These are phyloP conservation scores for Dictyostelium firmibasis DNA, from an alignment of 78 protist species.

Conservation along the genomic window DNA sequence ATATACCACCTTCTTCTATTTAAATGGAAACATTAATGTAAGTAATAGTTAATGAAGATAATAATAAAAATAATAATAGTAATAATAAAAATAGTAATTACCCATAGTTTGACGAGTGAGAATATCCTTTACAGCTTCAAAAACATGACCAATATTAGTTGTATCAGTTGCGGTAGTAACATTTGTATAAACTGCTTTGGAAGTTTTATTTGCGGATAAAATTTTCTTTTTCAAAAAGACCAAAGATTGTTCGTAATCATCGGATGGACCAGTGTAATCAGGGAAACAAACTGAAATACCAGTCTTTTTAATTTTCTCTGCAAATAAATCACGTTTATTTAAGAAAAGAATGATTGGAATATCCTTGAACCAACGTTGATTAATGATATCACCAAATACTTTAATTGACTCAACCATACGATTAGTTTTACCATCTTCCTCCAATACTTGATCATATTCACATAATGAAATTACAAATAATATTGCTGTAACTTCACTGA, in stretches of 20 bases:
- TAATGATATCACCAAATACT: slow-evolving; percentile 80
- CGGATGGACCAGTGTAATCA: slow-evolving; percentile 72
- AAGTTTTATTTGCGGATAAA: slow-evolving; percentile 30
- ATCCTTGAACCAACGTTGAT: slow-evolving; percentile 80
- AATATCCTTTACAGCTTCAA: slow-evolving; percentile 90
- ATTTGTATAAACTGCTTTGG: slow-evolving; percentile 87
- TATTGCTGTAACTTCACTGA: slow-evolving; percentile 87
- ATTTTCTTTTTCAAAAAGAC: slow-evolving; percentile 70
- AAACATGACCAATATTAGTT: slow-evolving; percentile 85
- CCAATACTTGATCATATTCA: slow-evolving; percentile 85
- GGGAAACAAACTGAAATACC: slow-evolving; percentile 80
- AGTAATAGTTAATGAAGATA: not conserved
- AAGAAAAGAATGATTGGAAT: slow-evolving; percentile 81
- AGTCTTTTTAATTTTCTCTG: slow-evolving; percentile 82
- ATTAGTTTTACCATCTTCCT: slow-evolving; percentile 82
- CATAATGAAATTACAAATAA: slow-evolving; percentile 79
- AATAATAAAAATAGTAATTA: no score
- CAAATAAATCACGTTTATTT: slow-evolving; percentile 92
- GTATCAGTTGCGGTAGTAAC: slow-evolving; percentile 97
- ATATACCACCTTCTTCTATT: not conserved
- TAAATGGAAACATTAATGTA: not conserved
- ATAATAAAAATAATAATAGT: no score
- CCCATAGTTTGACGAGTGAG: slow-evolving; percentile 73
- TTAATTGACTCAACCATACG: slow-evolving; percentile 82
- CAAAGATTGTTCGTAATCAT: slow-evolving; percentile 59